Conservation (phyloP, 2,329 filamentous ascomycete species). For the Paecilomyces fulvus region DNA sequence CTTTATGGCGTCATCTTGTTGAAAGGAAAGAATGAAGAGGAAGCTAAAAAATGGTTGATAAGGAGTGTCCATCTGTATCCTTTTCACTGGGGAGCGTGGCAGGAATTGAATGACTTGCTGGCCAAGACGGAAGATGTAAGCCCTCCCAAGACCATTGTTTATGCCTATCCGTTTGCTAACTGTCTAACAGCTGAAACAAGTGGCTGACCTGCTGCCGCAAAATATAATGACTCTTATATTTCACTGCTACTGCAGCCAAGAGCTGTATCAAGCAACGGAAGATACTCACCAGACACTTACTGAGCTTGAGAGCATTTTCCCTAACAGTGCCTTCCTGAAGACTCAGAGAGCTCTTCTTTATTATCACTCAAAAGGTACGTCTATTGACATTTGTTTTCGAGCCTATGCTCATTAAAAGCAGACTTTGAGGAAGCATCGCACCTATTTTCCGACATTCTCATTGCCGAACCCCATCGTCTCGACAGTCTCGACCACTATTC, state of each 20-base stretch:
- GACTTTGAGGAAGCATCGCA: slow-evolving; percentile 57
- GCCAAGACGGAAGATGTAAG: slow-evolving; percentile 72
- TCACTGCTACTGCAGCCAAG: slow-evolving; percentile 80
- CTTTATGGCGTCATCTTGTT: slow-evolving; percentile 79
- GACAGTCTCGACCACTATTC: slow-evolving; percentile 94
- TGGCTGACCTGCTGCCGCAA: slow-evolving; percentile 66
- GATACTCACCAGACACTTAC: slow-evolving; percentile 66
- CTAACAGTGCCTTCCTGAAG: slow-evolving; percentile 77
- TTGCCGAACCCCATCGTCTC: slow-evolving; percentile 59
- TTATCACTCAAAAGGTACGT: slow-evolving; percentile 68
- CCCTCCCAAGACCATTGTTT: slow-evolving; percentile 11
- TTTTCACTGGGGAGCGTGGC: slow-evolving; percentile 97
- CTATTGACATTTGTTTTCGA: neutral
- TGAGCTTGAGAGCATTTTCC: slow-evolving; percentile 76
- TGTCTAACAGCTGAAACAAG: slow-evolving; percentile 54
- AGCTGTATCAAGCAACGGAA: slow-evolving; percentile 78
- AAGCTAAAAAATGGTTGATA: slow-evolving; percentile 79
- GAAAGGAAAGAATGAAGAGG: slow-evolving; percentile 80
- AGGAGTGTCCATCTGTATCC: slow-evolving; percentile 80
- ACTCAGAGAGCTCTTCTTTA: slow-evolving; percentile 81
- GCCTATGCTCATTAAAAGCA: slow-evolving; percentile 12
- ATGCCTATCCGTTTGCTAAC: slow-evolving; percentile 11
- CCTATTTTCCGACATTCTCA: slow-evolving; percentile 60
- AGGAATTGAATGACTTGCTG: slow-evolving; percentile 77
- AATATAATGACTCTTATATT: slow-evolving; percentile 94